These are phyloP conservation scores for Tetrapisispora iriomotensis DNA, from an alignment of 805 yeast genomes.

Conservation along the genomic window DNA sequence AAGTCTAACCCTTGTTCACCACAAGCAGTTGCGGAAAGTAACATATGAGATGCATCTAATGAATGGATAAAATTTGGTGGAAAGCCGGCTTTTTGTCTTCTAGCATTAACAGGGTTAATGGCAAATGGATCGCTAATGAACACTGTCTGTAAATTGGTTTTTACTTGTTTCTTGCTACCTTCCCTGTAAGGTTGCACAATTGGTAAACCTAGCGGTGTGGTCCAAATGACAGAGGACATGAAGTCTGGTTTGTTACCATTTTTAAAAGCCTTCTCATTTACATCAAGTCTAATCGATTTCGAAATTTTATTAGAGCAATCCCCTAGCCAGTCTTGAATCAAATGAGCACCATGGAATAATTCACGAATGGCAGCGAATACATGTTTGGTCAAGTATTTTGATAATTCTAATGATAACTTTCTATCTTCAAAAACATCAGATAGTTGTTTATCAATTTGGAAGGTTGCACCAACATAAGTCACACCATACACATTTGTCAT, in stretches of 20 bases:
- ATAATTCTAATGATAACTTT: constrained; percentile 37
- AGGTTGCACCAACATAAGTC: constrained; percentile 84
- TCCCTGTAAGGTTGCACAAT: constrained; percentile 95
- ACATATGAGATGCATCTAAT: constrained; percentile 93
- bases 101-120: constrained; percentile 68
- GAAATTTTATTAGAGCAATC: constrained; percentile 74
- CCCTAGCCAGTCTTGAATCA: constrained; percentile 93
- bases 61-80: constrained; percentile 96
- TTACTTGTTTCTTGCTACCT: constrained; percentile 49
- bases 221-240: constrained; percentile 91
- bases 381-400: constrained; percentile 61
- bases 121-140: constrained; percentile 81
- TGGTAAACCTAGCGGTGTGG: constrained; percentile 90
- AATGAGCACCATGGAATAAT: constrained; percentile 84
- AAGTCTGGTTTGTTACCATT: constrained; percentile 47
- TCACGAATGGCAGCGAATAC: constrained; percentile 81
- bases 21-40: constrained; percentile 75
- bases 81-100: constrained; percentile 86
- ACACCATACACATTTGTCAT: constrained; percentile 99
- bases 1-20: constrained; percentile 55
- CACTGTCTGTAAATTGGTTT: constrained; percentile 84
- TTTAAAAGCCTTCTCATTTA: constrained; percentile 36
- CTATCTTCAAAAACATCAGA: constrained; percentile 45
- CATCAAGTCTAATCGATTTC: constrained; percentile 62
- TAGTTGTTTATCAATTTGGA: constrained; percentile 75